A percentile compares a stretch with the other conserved stretches of the same genome.
Evolutionary conservation across 2,329 filamentous ascomycete genomes (phyloP).

Genomic region (Rachicladosporium sp.): DNA sequence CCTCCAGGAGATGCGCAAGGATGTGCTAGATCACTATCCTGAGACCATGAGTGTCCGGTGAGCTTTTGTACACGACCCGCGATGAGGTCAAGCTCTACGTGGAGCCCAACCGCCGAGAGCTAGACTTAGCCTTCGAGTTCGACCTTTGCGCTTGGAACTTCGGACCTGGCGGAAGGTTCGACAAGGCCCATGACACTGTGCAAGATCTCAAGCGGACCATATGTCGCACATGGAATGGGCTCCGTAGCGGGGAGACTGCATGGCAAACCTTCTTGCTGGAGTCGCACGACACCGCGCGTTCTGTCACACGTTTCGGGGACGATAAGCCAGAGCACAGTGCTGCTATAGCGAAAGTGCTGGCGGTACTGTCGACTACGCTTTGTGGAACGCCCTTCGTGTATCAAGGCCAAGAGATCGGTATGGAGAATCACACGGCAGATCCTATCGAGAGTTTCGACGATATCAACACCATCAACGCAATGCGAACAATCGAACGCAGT

Average conservation of each 20-base stretch:
- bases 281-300: constrained; percentile 52
- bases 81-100: constrained; percentile 41
- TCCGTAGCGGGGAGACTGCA: constrained; percentile 46
- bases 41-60: constrained; percentile 32
- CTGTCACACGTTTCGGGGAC: constrained; percentile 42
- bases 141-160: constrained; percentile 40
- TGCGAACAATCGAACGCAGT: too few relatives aligned
- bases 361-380: background rate
- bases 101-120: constrained; percentile 39
- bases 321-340: constrained; percentile 37
- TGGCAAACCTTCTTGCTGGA: constrained; percentile 55
- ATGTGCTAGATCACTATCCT: constrained; percentile 36
- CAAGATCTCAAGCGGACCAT: constrained; percentile 38
- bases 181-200: too few relatives aligned
- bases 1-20: constrained; percentile 30
- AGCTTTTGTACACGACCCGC: constrained; percentile 32
- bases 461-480: too few relatives aligned
- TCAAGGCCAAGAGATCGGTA: constrained; percentile 2
- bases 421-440: background rate
- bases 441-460: too few relatives aligned
- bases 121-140: constrained; percentile 63
- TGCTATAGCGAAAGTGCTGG: constrained; percentile 44
- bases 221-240: constrained; percentile 43
- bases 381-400: constrained; percentile 1
- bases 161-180: constrained; percentile 31